Evolutionary conservation across 2,329 filamentous ascomycete species (phyloP), one percentile per base, ranked within the genome.

Genomic region (Sclerotinia nivalis): DNA sequence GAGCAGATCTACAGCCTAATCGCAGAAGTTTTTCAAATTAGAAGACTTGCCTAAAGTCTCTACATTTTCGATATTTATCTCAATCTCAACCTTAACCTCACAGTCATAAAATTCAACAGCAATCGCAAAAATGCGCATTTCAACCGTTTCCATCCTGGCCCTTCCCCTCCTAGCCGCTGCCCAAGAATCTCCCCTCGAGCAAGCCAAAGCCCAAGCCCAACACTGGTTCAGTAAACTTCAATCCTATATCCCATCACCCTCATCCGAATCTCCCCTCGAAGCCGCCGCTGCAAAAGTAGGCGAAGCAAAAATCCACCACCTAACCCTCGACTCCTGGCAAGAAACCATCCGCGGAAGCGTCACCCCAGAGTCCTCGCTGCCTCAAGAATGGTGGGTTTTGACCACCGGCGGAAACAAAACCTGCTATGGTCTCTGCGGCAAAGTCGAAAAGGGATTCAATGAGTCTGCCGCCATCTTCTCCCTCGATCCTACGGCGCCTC

Each of bases 351-450:
- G 87, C 77, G 82, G 83, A 65, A 86, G 88, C 43, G 87, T 91
- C 70, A 83, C 87, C 71, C 80, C 87, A 12, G 86, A 81, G 40
- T 85, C 86, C 22, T 34, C 66, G 86, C 86, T 15, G 10, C 89
- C 91, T 7, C 89, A 91, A 80, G 89, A 93, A 81, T 93, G 90
- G 90, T 89, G 91, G 84, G 83, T 95, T 72, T 84, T 91, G 74
- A 82, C 93, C 74, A 91, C 89, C 13, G 92, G 92, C 69, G 84
- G 90, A 75, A 93, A 94, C 84, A 90, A 89, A 82, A 93, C 91
- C 45, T 95, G 92, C 73, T 77, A 73, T 66, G 91, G 91, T 75
- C 84, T 87, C 77, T 95, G 92, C 80, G 84, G 78, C 55, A 83
- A 82, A 71, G 81, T 89, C 67, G 90, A 93, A 76, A 81, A 82